phyloP scores from a whole-genome alignment of 768 basidiomycete genomes.

The Amanita brunnescens region DNA sequence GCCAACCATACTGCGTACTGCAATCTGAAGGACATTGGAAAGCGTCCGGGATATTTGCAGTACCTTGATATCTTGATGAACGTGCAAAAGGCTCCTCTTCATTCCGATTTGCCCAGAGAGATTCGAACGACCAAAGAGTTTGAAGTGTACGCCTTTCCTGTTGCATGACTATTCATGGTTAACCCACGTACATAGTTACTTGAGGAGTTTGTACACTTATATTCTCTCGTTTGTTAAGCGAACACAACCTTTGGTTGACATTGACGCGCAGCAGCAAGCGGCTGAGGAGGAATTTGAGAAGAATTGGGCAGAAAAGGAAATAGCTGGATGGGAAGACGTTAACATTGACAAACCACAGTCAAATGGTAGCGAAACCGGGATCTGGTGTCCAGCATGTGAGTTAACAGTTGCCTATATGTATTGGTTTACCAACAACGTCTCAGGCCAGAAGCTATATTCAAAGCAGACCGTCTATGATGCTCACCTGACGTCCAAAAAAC shows the following conservation, averaged over 20 bases:
- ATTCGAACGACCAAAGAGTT: slow-evolving; percentile 66
- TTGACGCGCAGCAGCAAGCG: slow-evolving; percentile 57
- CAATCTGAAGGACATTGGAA: slow-evolving; percentile 81
- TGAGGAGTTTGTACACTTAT: slow-evolving; percentile 74
- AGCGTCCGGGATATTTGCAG: slow-evolving; percentile 83
- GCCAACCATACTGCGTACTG: slow-evolving; percentile 79
- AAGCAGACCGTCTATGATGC: slow-evolving; percentile 98
- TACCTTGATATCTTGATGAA: slow-evolving; percentile 83
- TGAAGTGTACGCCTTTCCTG: slow-evolving; percentile 48
- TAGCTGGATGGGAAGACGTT: slow-evolving; percentile 69
- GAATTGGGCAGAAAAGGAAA: slow-evolving; percentile 72
- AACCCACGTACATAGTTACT: slow-evolving; percentile 48
- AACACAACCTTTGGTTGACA: slow-evolving; percentile 74
- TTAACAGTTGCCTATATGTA: slow-evolving; percentile 12
- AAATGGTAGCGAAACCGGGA: slow-evolving; percentile 47
- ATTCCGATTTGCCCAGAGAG: slow-evolving; percentile 62
- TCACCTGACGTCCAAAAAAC: slow-evolving; percentile 92
- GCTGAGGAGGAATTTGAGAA: slow-evolving; percentile 63
- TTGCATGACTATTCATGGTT: neutral
- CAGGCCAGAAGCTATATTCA: slow-evolving; percentile 91
- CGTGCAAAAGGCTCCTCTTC: slow-evolving; percentile 50
- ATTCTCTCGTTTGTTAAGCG: slow-evolving; percentile 80
- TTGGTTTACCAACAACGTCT: slow-evolving; percentile 5
- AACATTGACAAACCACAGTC: slow-evolving; percentile 30
- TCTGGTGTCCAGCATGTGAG: slow-evolving; percentile 95